These are phyloP conservation scores for Cladorrhinum samala DNA, from an alignment of 495 filamentous ascomycete genomes.

Conservation along the genomic window DNA sequence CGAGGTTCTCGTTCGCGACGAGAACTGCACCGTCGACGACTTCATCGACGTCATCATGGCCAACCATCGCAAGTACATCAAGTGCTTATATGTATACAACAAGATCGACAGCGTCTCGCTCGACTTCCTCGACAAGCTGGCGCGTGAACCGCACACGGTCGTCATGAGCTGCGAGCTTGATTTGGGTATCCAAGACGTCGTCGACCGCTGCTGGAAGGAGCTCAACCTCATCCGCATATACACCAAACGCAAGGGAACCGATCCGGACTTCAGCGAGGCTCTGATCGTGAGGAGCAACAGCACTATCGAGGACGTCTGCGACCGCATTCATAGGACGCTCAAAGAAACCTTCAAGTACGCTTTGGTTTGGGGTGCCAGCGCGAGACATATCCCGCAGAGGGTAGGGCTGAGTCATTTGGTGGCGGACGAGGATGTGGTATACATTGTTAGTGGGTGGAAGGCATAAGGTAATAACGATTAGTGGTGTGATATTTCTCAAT, in stretches of 20 bases:
- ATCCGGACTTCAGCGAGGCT: constrained; percentile 87
- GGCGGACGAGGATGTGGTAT: constrained; percentile 94
- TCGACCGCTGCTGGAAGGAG: constrained; percentile 95
- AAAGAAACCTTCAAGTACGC: constrained; percentile 99
- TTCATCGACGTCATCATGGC: constrained; percentile 99
- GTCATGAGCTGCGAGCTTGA: constrained; percentile 99
- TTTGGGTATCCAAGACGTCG: constrained; percentile 91
- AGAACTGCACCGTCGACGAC: constrained; percentile 93
- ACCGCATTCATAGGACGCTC: constrained; percentile 86
- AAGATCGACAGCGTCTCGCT: constrained; percentile 96
- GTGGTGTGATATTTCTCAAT: too few species aligned
- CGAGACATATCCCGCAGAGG: constrained; percentile 87
- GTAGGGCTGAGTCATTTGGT: constrained; percentile 85
- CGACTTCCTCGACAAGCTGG: constrained; percentile 86
- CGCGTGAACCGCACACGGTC: constrained; percentile 84
- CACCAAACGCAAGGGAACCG: constrained; percentile 91
- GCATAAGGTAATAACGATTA: constrained; percentile 42
- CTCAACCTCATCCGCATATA: constrained; percentile 86
- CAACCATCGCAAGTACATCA: constrained; percentile 95
- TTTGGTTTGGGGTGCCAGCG: constrained; percentile 94
- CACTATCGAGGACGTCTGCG: constrained; percentile 94
- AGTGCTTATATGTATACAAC: constrained; percentile 98
- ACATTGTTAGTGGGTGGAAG: constrained; percentile 78
- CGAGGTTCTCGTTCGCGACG: constrained; percentile 91
- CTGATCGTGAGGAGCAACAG: constrained; percentile 84